Evolutionary conservation across 306 rosid species (phyloP), one percentile per base, ranked within the genome.

Genomic region (Vigna reflexopilosa): DNA sequence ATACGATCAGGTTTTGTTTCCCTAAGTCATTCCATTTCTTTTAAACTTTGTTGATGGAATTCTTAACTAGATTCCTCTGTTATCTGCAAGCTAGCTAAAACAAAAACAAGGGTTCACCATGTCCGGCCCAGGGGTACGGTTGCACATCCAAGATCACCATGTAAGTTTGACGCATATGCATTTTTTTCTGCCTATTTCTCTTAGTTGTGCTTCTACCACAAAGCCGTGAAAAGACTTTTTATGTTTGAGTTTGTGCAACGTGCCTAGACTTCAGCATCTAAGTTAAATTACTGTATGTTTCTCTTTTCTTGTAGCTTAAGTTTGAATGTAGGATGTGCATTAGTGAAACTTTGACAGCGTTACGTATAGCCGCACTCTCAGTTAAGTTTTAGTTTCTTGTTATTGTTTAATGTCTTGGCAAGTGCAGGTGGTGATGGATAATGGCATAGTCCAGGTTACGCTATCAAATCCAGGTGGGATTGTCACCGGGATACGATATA

Each of bases 401-500:
- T 36, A 16, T 9, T 74, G 17, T 62, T 70, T 73, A 70, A 72
- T 61, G 72, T 44, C n/a, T 22, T 58, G 70, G 66, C n/a, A 57
- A 77, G 55, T 65, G 84, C 90, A 95, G 99, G 98, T 93, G 80
- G 89, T 90, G 84, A 86, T 95, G 90, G 99, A 91, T 79, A 95
- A 95, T 88, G 99, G 99, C 65, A 87, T 95, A 75, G 63, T 87
- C 73, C 97, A 95, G 82, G 93, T 95, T 6, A 91, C 97, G 6
- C 81, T 95, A 65, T 89, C 99, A 28, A 91, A 88, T 40, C 98
- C 99, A 0, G 98, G 64, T 64, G 99, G 98, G 64, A 90, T 93
- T 80, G 87, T 95, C 63, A 95, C 94, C 9, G 96, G 93, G 16
- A 89, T 95, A 72, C 86, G 86, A 49, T 95, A 91, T 69, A 81